phyloP scores from a whole-genome alignment of 768 basidiomycete genomes.

The Termitomyces sp. region DNA sequence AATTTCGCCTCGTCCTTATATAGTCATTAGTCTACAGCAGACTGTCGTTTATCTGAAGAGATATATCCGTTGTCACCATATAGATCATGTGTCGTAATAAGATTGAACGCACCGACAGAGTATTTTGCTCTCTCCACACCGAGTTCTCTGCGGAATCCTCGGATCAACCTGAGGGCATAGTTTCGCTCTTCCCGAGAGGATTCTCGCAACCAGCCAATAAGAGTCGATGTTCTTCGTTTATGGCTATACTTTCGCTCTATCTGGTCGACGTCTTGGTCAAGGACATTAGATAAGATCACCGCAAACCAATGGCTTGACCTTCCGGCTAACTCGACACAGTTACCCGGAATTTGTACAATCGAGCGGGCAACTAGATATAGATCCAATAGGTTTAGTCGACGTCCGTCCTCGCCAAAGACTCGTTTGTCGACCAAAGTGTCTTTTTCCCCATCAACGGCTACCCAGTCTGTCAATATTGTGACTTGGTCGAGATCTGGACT shows the following conservation, averaged over 20 bases:
- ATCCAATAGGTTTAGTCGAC: neutral
- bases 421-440: neutral
- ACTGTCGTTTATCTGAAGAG: neutral
- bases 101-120: neutral
- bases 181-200: neutral
- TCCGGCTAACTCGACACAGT: neutral
- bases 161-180: neutral
- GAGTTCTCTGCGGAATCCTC: neutral
- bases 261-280: neutral
- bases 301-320: constrained; percentile 5
- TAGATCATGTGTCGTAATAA: neutral
- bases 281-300: constrained; percentile 1
- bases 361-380: neutral
- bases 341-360: neutral
- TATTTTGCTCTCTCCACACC: neutral
- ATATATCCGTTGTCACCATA: neutral
- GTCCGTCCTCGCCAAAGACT: neutral
- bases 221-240: neutral
- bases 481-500: neutral
- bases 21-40: neutral
- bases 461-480: neutral
- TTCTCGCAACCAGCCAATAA: neutral
- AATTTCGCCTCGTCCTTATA: neutral
- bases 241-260: neutral
- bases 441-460: neutral